A percentile compares a stretch with the other conserved stretches of the same genome.
Evolutionary conservation across 257 asterid genomes (phyloP).

Genomic region (Scutellaria galericulata): DNA sequence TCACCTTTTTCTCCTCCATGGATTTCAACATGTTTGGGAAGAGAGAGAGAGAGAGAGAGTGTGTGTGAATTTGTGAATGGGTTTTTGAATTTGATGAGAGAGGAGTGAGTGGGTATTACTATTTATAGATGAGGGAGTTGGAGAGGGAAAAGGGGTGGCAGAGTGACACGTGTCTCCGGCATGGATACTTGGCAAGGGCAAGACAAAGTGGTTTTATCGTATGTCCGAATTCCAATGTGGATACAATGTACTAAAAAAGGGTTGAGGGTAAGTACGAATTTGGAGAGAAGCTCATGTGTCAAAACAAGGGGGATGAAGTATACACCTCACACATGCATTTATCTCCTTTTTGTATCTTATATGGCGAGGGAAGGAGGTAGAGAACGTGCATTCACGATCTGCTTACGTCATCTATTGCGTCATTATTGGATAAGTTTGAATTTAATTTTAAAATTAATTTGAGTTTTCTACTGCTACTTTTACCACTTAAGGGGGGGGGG

Average conservation of each 20-base stretch:
- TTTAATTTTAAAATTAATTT: too few relatives aligned
- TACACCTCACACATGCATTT: too few relatives aligned
- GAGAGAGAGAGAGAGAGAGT: not conserved
- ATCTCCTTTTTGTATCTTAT: too few relatives aligned
- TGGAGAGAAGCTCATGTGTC: constrained; percentile 37
- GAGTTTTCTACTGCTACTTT: too few relatives aligned
- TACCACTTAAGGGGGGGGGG: too few relatives aligned
- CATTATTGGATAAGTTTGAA: too few relatives aligned
- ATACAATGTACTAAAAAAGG: constrained; percentile 16
- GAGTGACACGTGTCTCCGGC: constrained; percentile 51
- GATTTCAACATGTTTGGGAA: constrained; percentile 29
- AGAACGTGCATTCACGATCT: too few relatives aligned
- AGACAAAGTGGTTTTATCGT: constrained; percentile 31
- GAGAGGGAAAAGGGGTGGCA: not conserved
- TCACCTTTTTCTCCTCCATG: constrained; percentile 13
- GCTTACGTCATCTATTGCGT: too few relatives aligned
- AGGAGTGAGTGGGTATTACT: not conserved
- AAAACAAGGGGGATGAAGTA: too few relatives aligned
- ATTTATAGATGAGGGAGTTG: constrained; percentile 32
- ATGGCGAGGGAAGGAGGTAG: too few relatives aligned
- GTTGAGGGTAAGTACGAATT: constrained; percentile 11
- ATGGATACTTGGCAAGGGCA: constrained; percentile 44
- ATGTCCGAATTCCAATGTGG: not conserved
- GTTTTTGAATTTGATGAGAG: not conserved
- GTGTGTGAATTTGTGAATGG: constrained; percentile 22